Base-by-base conservation (phyloP, 257 asterid species). In the Phtheirospermum japonicum region DNA sequence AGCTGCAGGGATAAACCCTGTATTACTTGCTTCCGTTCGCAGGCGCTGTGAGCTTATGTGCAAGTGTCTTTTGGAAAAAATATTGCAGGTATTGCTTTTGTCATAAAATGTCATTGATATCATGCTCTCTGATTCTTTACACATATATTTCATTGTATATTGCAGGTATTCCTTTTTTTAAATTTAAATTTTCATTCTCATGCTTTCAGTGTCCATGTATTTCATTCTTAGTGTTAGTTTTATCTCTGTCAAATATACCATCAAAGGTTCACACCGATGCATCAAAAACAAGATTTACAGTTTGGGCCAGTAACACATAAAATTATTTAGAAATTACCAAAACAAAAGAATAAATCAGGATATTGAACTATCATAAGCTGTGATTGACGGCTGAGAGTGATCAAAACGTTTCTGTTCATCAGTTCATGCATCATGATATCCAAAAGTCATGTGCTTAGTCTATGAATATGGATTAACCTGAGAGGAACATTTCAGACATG, bases 41-140 rank as follows among this genome's bases (percentile, higher is more conserved):
- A 78, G 88, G 71, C 99, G 97, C 60, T 89, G 99, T 61, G 96
- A 93, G 79, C 79, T 89, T 34, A 93, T 93, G 88, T 93, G 99
- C 97, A 89, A 85, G 87, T 87, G 97, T 76, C 75, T 93, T 73
- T 69, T 93, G 82, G 99, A 93, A 80, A 89, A 90, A 68, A 75
- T 89, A 67, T 75, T 93, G 77, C 95, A 83, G 97, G 99, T 93
- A 75, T 70, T 68, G 58, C 57, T n/a, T n/a, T 69, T 66, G 20
- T 59, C 31, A 34, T 66, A 59, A 18, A n/a, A 55, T 55, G 57
- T 71, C 50, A 73, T 65, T 68, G 64, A 19, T 57, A 23, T 39
- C 14, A 28, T 49, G 34, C 60, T 67, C 28, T 33, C 55, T 51
- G 61, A n/a, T 70, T 61, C 59, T 54, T 75, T 54, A 52, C 51